These are phyloP conservation scores for Penicillium sp. DNA, from an alignment of 2,329 filamentous ascomycete genomes.

Conservation along the genomic window DNA sequence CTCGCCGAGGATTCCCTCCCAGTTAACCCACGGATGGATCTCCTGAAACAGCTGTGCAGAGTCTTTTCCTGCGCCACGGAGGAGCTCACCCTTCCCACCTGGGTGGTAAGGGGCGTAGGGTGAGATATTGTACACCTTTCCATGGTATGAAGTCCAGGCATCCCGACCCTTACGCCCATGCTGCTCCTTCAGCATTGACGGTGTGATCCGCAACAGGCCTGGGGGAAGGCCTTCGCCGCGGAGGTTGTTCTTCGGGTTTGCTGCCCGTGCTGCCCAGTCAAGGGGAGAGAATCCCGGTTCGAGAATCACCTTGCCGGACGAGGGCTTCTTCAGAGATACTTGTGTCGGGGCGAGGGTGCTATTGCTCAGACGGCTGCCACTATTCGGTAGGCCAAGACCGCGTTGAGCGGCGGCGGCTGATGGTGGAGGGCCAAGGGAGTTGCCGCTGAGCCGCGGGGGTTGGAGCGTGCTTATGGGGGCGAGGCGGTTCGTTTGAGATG, in stretches of 20 bases:
- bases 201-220: constrained; percentile 70
- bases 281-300: constrained; percentile 91
- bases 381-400: constrained; percentile 39
- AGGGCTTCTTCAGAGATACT: constrained; percentile 49
- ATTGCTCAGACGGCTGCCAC: constrained; percentile 42
- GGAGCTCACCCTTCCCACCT: constrained; percentile 64
- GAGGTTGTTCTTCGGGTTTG: constrained; percentile 62
- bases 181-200: constrained; percentile 71
- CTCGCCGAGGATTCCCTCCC: constrained; percentile 63
- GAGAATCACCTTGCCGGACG: constrained; percentile 63
- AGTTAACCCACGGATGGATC: constrained; percentile 66
- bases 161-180: constrained; percentile 81
- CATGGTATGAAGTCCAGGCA: constrained; percentile 86
- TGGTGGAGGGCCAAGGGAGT: constrained; percentile 41
- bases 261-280: constrained; percentile 84
- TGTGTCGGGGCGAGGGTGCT: constrained; percentile 43
- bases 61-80: constrained; percentile 65
- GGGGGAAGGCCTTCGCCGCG: constrained; percentile 55
- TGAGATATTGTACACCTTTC: constrained; percentile 90
- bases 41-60: constrained; percentile 62
- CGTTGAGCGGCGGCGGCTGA: constrained; percentile 47
- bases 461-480: constrained; percentile 16
- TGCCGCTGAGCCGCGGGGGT: constrained; percentile 31
- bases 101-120: constrained; percentile 90
- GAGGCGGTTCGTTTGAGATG: constrained; percentile 21